phyloP scores from a whole-genome alignment of 768 basidiomycete genomes.

The Phlebiopsis gigantea region DNA sequence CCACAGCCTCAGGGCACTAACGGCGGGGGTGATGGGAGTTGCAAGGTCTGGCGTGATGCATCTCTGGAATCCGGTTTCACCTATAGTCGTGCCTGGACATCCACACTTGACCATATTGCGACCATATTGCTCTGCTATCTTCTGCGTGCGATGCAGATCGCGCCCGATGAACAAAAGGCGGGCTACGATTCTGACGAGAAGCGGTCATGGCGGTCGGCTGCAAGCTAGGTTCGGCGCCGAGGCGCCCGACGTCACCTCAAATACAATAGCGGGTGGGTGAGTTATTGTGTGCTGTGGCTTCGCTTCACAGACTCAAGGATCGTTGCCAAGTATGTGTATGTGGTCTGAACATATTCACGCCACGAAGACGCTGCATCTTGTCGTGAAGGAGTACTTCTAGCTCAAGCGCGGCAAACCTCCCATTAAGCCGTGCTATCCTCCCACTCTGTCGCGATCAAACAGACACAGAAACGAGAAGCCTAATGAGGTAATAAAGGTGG shows the following conservation, averaged over 20 bases:
- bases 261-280: too few relatives aligned
- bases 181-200: neutral
- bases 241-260: neutral
- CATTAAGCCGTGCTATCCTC: too few relatives aligned
- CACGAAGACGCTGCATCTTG: too few relatives aligned
- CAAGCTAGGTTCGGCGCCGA: neutral
- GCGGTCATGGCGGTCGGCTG: neutral
- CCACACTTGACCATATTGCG: neutral
- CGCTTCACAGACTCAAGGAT: neutral
- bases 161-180: neutral
- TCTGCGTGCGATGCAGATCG: too few relatives aligned
- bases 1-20: neutral
- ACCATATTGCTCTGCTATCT: too few relatives aligned
- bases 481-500: too few relatives aligned
- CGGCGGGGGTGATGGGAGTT: conserved; percentile 1
- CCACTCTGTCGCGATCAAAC: too few relatives aligned
- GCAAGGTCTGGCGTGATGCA: conserved; percentile 2
- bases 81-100: neutral
- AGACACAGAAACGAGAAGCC: too few relatives aligned
- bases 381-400: too few relatives aligned
- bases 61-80: conserved; percentile 4
- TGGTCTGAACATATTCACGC: too few relatives aligned
- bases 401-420: too few relatives aligned
- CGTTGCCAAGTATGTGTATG: neutral
- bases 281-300: neutral